Percentiles rank a stretch among this genome's conserved stretches.
These are phyloP conservation scores for Tinospora cordifolia DNA, from an alignment of 164 flowering plant species.

Conservation along the genomic window DNA sequence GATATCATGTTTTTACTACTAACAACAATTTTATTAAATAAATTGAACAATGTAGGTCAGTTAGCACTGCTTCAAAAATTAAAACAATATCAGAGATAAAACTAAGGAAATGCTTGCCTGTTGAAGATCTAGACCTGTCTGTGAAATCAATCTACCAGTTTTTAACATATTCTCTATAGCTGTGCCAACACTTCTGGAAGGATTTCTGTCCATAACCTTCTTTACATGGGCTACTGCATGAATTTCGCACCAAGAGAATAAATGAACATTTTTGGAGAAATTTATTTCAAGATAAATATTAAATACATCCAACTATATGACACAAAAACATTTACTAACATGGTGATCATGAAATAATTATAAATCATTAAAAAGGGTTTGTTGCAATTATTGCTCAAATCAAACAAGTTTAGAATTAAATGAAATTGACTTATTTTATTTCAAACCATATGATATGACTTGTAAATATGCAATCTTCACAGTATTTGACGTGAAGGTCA, in stretches of 20 bases:
- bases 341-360: neutral
- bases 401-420: neutral
- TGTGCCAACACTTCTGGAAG: slow-evolving; percentile 34
- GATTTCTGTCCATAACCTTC: slow-evolving; percentile 58
- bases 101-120: slow-evolving; percentile 44
- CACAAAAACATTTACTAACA: too few relatives aligned
- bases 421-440: neutral
- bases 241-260: slow-evolving; percentile 12
- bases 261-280: neutral
- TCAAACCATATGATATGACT: too few relatives aligned
- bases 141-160: slow-evolving; percentile 58
- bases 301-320: neutral
- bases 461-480: too few relatives aligned
- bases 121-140: slow-evolving; percentile 66
- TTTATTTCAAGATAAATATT: neutral
- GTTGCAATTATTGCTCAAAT: neutral
- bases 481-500: too few relatives aligned
- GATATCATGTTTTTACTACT: neutral
- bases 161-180: slow-evolving; percentile 71
- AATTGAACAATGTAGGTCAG: neutral
- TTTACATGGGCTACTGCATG: slow-evolving; percentile 57
- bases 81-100: neutral
- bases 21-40: neutral
- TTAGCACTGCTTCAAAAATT: neutral
- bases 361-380: neutral